Base-by-base conservation (phyloP, 495 filamentous ascomycete genomes). In the Pyrenopolyporus hunteri region DNA sequence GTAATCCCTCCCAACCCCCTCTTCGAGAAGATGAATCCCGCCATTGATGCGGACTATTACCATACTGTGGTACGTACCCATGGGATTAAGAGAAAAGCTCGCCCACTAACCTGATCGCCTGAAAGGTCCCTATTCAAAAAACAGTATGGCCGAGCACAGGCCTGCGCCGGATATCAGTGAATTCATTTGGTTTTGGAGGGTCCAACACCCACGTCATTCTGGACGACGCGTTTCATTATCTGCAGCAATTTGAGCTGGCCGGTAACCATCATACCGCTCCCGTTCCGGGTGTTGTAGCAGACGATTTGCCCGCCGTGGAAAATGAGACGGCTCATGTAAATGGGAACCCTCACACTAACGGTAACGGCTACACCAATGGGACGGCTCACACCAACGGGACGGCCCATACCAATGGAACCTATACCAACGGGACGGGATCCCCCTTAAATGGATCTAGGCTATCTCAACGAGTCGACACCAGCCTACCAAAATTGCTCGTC, bases 141-240 rank as follows among this genome's bases (percentile, higher is more conserved):
- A 65, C 59, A 3, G 1, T 51, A 0, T 72, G 63, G 67, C 74
- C 76, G 14, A 46, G 4, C 23, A 37, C 46, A 25, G 68, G 69
- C 5, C 50, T 74, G 1, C 73, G 78, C 0, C 72, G 83, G 14
- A 70, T 74, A 2, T 79, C 75, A 1, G 69, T 87, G 16, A 87
- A 83, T 51, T 82, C 74, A 9, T 86, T 82, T 43, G 85, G 85
- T 0, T 84, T 77, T 55, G 85, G 84, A 1, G 84, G 85, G 2
- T 69, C 80, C 10, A 87, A 87, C 57, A 73, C 75, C 0, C 84
- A 88, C 50, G 73, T 72, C 6, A 75, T 87, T 20, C 8, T 88
- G 0, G 84, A 87, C 42, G 72, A 71, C 19, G 67, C 56, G 8
- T 45, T 33, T 16, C 29, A 70, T 50, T 48, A 50, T 19, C 23